Percentiles rank a stretch among this genome's conserved stretches.
phyloP scores from a whole-genome alignment of 192 early-diverging fungal species.

The Thamnidium elegans region DNA sequence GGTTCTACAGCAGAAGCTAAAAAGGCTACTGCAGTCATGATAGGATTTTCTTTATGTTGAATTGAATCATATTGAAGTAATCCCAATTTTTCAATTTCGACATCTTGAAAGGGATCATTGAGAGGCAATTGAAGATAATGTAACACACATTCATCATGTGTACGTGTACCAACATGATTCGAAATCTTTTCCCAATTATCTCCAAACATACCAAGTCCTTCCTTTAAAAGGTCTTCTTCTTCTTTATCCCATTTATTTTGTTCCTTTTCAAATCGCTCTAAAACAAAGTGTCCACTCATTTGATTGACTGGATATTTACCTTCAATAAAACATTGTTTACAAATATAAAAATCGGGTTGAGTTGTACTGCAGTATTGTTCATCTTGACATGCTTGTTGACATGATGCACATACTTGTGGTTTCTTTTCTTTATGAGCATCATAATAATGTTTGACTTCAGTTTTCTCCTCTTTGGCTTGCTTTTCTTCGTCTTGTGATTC shows the following conservation, averaged over 20 bases:
- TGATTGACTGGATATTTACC: constrained; percentile 21
- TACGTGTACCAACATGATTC: constrained; percentile 88
- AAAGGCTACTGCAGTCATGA: constrained; percentile 79
- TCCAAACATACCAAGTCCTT: constrained; percentile 89
- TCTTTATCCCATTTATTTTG: constrained; percentile 78
- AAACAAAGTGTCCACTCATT: constrained; percentile 8
- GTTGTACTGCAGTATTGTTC: constrained; percentile 3
- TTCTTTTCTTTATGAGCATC: background rate
- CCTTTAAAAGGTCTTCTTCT: constrained; percentile 82
- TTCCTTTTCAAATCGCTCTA: constrained; percentile 41
- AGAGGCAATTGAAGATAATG: constrained; percentile 88
- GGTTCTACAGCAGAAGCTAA: constrained; percentile 85
- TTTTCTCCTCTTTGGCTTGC: background rate
- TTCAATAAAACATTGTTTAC: constrained; percentile 17
- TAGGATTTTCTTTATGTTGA: constrained; percentile 47
- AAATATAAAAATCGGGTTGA: constrained; percentile 1
- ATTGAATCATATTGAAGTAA: constrained; percentile 63
- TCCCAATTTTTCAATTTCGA: constrained; percentile 48
- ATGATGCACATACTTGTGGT: constrained; percentile 6
- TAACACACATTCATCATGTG: constrained; percentile 89
- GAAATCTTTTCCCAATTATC: constrained; percentile 93
- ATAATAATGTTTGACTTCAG: background rate
- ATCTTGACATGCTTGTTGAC: constrained; percentile 3
- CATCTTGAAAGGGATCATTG: constrained; percentile 72
- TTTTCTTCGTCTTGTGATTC: background rate